Conservation (phyloP, 2,329 filamentous ascomycete genomes). For the Talaromyces sp. region DNA sequence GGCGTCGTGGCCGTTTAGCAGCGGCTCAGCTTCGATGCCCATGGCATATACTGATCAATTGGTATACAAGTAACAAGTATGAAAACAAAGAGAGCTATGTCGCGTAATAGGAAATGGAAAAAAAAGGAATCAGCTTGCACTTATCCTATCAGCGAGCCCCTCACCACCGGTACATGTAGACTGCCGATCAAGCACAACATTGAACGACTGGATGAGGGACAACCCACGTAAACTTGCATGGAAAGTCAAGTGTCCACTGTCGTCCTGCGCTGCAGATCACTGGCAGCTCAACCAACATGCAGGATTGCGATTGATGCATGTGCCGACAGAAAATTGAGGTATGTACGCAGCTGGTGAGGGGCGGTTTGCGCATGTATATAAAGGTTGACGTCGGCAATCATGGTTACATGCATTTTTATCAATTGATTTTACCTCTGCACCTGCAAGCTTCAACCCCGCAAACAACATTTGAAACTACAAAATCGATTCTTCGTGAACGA, state of each 20-base stretch:
- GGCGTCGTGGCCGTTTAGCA: background rate
- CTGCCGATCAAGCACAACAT: background rate
- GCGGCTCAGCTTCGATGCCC: background rate
- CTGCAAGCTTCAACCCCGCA: background rate
- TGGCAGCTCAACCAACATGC: background rate
- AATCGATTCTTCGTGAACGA: background rate
- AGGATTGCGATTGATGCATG: too few relatives aligned
- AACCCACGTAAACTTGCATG: background rate
- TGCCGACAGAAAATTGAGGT: background rate
- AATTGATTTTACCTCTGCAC: background rate
- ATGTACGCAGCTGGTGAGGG: too few relatives aligned
- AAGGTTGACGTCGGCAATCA: too few relatives aligned
- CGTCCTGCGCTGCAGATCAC: background rate
- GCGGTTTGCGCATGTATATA: too few relatives aligned
- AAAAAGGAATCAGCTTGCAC: too few relatives aligned
- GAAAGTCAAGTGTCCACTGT: background rate
- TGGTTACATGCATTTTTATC: too few relatives aligned
- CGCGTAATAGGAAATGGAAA: too few relatives aligned
- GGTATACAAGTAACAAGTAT: too few relatives aligned
- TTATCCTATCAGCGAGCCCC: too few relatives aligned
- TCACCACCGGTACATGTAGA: background rate
- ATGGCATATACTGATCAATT: background rate
- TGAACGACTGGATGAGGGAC: background rate
- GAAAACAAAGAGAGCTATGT: too few relatives aligned
- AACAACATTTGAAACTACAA: background rate